A percentile compares a stretch with the other conserved stretches of the same genome.
Evolutionary conservation across 768 basidiomycete species (phyloP).

Genomic region (Leucocoprinus leucothites): DNA sequence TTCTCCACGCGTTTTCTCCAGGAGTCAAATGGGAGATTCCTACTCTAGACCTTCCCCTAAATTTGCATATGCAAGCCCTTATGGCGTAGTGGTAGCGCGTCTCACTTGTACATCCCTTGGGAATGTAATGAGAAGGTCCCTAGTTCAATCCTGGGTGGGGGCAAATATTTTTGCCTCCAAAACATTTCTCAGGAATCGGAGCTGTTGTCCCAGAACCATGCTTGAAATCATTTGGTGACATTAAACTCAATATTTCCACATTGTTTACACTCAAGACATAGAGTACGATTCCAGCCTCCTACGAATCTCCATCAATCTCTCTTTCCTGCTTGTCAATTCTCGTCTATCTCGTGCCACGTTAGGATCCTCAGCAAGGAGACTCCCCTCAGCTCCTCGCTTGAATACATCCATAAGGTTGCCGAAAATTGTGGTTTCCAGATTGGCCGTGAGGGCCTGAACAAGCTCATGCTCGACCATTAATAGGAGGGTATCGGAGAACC

Average conservation of each 20-base stretch:
- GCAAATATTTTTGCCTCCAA: conserved; percentile 26
- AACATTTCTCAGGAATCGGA: too few relatives aligned
- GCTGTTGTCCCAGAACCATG: too few relatives aligned
- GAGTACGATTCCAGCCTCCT: conserved; percentile 24
- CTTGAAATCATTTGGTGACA: too few relatives aligned
- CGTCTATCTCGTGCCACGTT: conserved; percentile 25
- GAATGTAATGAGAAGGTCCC: conserved; percentile 37
- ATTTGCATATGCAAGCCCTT: conserved; percentile 19
- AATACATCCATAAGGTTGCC: conserved; percentile 19
- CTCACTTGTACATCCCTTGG: conserved; percentile 29
- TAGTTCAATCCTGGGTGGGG: conserved; percentile 45
- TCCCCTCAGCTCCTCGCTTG: conserved; percentile 18
- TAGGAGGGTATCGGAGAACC: conserved; percentile 53
- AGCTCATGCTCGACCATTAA: conserved; percentile 44
- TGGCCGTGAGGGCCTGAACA: conserved; percentile 33
- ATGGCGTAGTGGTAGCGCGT: conserved; percentile 44
- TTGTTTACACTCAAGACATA: conserved; percentile 1
- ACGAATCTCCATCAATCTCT: conserved; percentile 31
- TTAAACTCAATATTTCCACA: conserved; percentile 1
- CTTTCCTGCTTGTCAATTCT: conserved; percentile 24
- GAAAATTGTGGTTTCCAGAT: conserved; percentile 33
- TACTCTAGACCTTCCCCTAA: too few relatives aligned
- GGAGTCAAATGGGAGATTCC: too few relatives aligned
- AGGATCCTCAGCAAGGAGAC: conserved; percentile 40
- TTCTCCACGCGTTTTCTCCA: too few relatives aligned